Evolutionary conservation across 768 basidiomycete genomes (phyloP), one percentile per base, ranked within the genome.

Genomic region (Kwoniella shandongensis): DNA sequence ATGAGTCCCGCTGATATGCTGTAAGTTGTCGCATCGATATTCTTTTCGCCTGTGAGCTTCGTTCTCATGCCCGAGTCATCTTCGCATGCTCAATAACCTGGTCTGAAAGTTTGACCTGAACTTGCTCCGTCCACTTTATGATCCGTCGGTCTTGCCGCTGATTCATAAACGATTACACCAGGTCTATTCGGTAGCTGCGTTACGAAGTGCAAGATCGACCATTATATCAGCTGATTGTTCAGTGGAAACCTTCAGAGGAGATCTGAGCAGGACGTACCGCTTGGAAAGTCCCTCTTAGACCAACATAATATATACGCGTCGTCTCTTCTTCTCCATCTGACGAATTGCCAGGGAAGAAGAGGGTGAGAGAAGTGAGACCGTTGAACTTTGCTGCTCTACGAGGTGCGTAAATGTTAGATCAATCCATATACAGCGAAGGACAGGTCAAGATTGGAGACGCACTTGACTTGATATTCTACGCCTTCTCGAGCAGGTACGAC

Each of bases 381-480:
- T 86, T 84, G 73, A 94, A 96, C 73, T 91, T 93, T 4, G 89
- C 84, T 7, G 88, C 82, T 78, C 91, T 94, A 54, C 7, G 7
- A 11, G 18, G 17, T 4, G 2, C 8, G 15, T 44, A 35, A 20
- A 4, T 32, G 11, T 18, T 36, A 18, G 13, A 32, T 32, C 18
- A 7, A 27, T 22, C 25, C 36, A 39, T 39, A n/a, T 30, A 17
- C 27, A n/a, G 39, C 20, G 29, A 17, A 17, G 20, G 6, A 26
- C 15, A n/a, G 11, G 10, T 1, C 13, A 29, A 17, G 4, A 15
- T 6, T 23, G 25, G 22, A 27, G 22, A 77, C 81, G 55, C 72
- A 87, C 92, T 87, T 88, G 54, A 93, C 80, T 38, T 85, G 80
- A 70, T 93, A 94, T 75, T 93, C 90, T 38, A 88, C 90, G 12